phyloP scores from a whole-genome alignment of 208 protist genomes.

The Jaenimonas drosophilae region DNA sequence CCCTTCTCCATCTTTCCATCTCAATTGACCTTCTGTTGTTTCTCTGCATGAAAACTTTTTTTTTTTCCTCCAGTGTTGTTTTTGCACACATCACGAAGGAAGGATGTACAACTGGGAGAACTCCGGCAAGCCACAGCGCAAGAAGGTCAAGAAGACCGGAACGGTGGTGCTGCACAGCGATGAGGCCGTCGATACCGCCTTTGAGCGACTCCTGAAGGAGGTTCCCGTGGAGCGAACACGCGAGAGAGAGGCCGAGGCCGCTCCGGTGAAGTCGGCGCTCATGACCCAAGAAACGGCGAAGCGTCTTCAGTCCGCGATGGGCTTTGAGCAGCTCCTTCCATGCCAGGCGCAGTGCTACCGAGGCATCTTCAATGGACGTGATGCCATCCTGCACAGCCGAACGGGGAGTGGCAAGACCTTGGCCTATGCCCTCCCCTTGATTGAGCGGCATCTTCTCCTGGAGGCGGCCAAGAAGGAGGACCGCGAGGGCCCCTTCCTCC shows the following conservation, averaged over 20 bases:
- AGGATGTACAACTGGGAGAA: conserved; percentile 78
- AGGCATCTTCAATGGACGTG: conserved; percentile 75
- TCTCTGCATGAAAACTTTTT: conserved; percentile 3
- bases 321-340: conserved; percentile 51
- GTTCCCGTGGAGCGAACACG: conserved; percentile 18
- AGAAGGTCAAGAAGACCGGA: conserved; percentile 76
- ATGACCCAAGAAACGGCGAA: conserved; percentile 56
- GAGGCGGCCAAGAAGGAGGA: background rate
- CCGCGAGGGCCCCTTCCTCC: conserved; percentile 45
- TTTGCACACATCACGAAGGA: conserved; percentile 1
- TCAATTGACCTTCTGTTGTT: background rate
- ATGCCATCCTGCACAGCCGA: conserved; percentile 90
- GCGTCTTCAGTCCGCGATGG: conserved; percentile 33
- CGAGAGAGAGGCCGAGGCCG: background rate
- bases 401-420: conserved; percentile 97
- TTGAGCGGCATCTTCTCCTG: conserved; percentile 71
- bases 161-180: conserved; percentile 80
- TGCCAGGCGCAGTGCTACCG: conserved; percentile 85
- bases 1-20: background rate
- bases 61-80: conserved; percentile 5
- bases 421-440: conserved; percentile 96
- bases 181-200: conserved; percentile 43
- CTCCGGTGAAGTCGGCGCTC: conserved; percentile 25
- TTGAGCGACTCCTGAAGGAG: conserved; percentile 61
- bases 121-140: conserved; percentile 22